Base-by-base conservation (phyloP, 176 grass and related monocot species). In the Carex littledalei region DNA sequence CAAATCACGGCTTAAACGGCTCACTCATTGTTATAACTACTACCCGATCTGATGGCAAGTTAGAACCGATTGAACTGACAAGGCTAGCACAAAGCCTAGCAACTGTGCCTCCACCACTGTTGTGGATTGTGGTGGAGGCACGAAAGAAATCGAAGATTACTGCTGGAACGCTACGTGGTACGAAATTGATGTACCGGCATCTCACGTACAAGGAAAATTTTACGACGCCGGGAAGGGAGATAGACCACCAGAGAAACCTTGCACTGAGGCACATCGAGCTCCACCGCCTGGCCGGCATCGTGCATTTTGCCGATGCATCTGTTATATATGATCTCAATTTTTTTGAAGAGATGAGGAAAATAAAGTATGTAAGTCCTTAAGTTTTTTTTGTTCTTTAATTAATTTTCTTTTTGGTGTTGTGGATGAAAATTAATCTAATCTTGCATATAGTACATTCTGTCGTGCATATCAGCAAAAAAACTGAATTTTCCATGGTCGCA, bases 61-160 rank as follows among this genome's bases (percentile, higher is more conserved):
- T 24, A 24, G 88, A 90, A 57, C 86, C 67, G 4, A 85, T 82
- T 21, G 67, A 63, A 49, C 34, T 92, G 65, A 86, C 60, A 41
- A 84, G 85, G 76, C 72, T 96, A 43, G 91, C n/a, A 4, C 85
- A 91, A 63, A 91, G 56, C 80, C 74, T 93, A 79, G 71, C 87
- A 6, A 67, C 84, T 62, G 89, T 91, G 18, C 63, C 85, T 34
- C 87, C 89, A 60, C 89, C 89, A 11, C 69, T 88, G 53, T 29
- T 96, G 17, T 95, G 94, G 91, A 86, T 96, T 54, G 91, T 91
- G 3, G 86, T 89, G 83, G 87, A 22, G 89, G 75, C 6, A 49
- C 57, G 26, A 68, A 89, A 86, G 47, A 15, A 16, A 35, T 81
- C 81, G 4, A 59, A 84, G 43, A 41, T 16, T 26, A 88, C 84